These are phyloP conservation scores for Auriculariales sp. DNA, from an alignment of 768 basidiomycete genomes.

Conservation along the genomic window DNA sequence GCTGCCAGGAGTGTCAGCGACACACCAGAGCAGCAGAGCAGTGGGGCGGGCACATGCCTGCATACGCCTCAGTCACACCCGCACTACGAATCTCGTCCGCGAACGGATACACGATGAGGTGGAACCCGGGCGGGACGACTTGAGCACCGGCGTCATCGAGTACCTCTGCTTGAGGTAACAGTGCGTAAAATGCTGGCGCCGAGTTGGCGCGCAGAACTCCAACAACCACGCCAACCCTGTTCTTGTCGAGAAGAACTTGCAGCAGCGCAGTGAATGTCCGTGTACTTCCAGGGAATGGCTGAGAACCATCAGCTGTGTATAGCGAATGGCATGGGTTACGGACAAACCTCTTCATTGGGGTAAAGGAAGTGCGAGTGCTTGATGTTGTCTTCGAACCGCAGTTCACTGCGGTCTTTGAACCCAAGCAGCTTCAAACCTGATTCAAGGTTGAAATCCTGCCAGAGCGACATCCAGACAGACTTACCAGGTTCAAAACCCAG, in stretches of 20 bases:
- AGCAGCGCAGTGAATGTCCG: slow-evolving; percentile 83
- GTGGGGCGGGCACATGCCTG: slow-evolving; percentile 29
- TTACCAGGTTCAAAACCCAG: slow-evolving; percentile 63
- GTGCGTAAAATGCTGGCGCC: slow-evolving; percentile 64
- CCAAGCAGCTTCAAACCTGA: slow-evolving; percentile 83
- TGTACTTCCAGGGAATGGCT: slow-evolving; percentile 81
- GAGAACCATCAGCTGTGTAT: neutral
- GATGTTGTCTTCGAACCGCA: slow-evolving; percentile 78
- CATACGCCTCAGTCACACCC: slow-evolving; percentile 46
- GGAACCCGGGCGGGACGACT: slow-evolving; percentile 74
- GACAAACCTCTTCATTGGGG: slow-evolving; percentile 72
- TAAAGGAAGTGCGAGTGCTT: slow-evolving; percentile 87
- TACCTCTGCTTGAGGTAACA: slow-evolving; percentile 79
- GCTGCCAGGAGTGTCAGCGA: slow-evolving; percentile 26
- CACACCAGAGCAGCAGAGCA: slow-evolving; percentile 2
- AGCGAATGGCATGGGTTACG: neutral
- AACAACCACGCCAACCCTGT: slow-evolving; percentile 69
- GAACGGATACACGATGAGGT: slow-evolving; percentile 85
- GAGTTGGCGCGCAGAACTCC: slow-evolving; percentile 55
- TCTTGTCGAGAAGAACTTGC: slow-evolving; percentile 64
- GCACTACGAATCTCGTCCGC: slow-evolving; percentile 85
- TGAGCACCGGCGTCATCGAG: slow-evolving; percentile 56
- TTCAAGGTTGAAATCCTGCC: neutral
- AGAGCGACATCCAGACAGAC: slow-evolving; percentile 7
- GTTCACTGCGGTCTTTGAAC: slow-evolving; percentile 59